These are phyloP conservation scores for Penstemon barbatus DNA, from an alignment of 257 asterid genomes.

Conservation along the genomic window DNA sequence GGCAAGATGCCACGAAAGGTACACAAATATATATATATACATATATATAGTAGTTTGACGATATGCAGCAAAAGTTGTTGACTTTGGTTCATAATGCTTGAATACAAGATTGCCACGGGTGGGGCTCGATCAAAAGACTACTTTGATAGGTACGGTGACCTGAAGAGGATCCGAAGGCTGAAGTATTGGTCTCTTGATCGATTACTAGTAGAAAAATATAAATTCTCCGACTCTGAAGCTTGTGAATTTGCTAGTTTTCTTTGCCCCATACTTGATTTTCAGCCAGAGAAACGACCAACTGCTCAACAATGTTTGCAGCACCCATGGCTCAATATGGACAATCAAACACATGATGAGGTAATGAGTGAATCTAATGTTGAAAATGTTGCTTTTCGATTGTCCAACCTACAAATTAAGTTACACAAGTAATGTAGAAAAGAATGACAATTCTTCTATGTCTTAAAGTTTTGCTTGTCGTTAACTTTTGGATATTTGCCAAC, in stretches of 20 bases:
- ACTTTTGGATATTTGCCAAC: constrained; percentile 28
- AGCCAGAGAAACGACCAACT: constrained; percentile 90
- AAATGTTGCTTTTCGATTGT: constrained; percentile 54
- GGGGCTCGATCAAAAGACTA: constrained; percentile 87
- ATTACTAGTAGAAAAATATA: constrained; percentile 69
- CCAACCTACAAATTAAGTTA: constrained; percentile 56
- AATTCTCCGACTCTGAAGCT: constrained; percentile 63
- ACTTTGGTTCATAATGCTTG: constrained; percentile 26
- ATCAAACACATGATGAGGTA: constrained; percentile 36
- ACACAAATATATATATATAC: constrained; percentile 11
- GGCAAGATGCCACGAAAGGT: constrained; percentile 98
- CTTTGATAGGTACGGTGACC: constrained; percentile 89
- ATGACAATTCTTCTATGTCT: constrained; percentile 34
- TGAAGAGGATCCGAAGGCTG: constrained; percentile 91
- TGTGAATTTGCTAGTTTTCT: constrained; percentile 69
- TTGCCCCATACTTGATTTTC: constrained; percentile 76
- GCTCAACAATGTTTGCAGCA: constrained; percentile 86
- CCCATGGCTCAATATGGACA: constrained; percentile 66
- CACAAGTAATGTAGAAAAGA: constrained; percentile 41
- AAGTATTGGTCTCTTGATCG: constrained; percentile 70
- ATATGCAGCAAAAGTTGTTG: constrained; percentile 23
- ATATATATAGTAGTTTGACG: constrained; percentile 1
- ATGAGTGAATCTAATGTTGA: constrained; percentile 48
- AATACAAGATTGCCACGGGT: constrained; percentile 66
- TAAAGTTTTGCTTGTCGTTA: constrained; percentile 40